Conservation (phyloP, 2,329 filamentous ascomycete genomes). For the Thyridium curvatum region DNA sequence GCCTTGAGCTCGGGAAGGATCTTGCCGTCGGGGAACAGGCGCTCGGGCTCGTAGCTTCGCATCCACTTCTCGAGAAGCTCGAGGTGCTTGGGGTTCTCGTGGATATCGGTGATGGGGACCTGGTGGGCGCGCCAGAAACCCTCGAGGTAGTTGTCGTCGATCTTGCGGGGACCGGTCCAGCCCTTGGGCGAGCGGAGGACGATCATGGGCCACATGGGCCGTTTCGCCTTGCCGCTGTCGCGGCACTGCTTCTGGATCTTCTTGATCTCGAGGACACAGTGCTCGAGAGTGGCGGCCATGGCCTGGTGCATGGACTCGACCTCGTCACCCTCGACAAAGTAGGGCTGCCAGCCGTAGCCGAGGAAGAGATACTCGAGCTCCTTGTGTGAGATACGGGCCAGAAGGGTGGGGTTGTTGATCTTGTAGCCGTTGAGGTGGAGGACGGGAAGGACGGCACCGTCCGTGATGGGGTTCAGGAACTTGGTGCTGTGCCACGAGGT, state of each 20-base stretch:
- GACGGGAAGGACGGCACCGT: slow-evolving; percentile 71
- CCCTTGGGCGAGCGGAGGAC: slow-evolving; percentile 72
- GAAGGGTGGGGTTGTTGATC: slow-evolving; percentile 73
- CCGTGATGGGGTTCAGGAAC: slow-evolving; percentile 72
- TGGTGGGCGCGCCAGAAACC: slow-evolving; percentile 79
- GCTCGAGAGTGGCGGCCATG: slow-evolving; percentile 71
- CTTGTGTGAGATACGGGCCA: slow-evolving; percentile 67
- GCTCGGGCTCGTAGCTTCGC: slow-evolving; percentile 67
- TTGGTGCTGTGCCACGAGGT: slow-evolving; percentile 80
- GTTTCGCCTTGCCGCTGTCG: slow-evolving; percentile 61
- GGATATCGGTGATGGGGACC: slow-evolving; percentile 67
- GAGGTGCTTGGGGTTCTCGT: slow-evolving; percentile 58
- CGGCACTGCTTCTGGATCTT: slow-evolving; percentile 66
- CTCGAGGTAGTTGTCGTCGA: slow-evolving; percentile 64
- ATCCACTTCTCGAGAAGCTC: slow-evolving; percentile 71
- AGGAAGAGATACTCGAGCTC: slow-evolving; percentile 64
- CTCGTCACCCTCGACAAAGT: slow-evolving; percentile 74
- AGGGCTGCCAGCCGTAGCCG: slow-evolving; percentile 74
- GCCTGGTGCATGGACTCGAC: slow-evolving; percentile 72
- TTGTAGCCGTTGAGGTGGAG: slow-evolving; percentile 81
- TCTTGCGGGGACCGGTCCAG: slow-evolving; percentile 69
- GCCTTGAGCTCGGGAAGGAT: slow-evolving; percentile 56
- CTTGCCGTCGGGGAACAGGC: slow-evolving; percentile 60
- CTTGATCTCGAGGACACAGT: slow-evolving; percentile 63
- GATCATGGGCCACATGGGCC: slow-evolving; percentile 74